Base-by-base conservation (phyloP, 1,284 basidiomycete species). In the Athelia psychrophila region DNA sequence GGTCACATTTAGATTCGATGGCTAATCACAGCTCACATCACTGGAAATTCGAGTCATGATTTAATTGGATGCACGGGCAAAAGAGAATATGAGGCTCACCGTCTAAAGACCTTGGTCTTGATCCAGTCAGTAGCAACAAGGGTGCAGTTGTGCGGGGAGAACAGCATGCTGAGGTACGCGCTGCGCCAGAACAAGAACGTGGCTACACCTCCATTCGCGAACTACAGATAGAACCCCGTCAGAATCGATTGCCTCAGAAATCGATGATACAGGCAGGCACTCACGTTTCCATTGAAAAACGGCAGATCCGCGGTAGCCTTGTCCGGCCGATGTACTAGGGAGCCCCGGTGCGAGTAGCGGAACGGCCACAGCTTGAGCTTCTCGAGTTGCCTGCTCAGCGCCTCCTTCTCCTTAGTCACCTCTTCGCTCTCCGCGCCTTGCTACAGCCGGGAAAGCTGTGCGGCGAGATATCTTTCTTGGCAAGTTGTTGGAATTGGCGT, bases 251-350 rank as follows among this genome's bases (percentile, higher is more conserved):
- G 54, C 61, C 57, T 67, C 64, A 71, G 64, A 64, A 42, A 49
- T 44, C 48, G 33, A 32, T 48, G 44, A 32, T 18, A 45, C 22
- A 49, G 19, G 23, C 40, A 50, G 49, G 45, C 49, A 72, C 77
- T 56, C 59, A 95, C 86, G 70, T 95, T 95, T 50, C 91, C 88
- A 65, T 92, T 89, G 73, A 86, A 82, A 64, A 95, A 91, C 56
- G 77, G 91, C 51, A 97, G 65, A 67, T 97, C 94, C 47, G 94
- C 94, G 60, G 97, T 96, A 3, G 95, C 95, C 78, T 92, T 95
- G 55, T 97, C 95, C 18, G 88, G 91, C 22, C 95, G 95, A 57
- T 62, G 88, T 76, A 91, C 93, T 60, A 94, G 72, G 50, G 90
- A 90, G 25, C 93, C 92, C 71, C 95, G 93, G 68, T 96, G 93